Base-by-base conservation (phyloP, 148 eudicot genomes). In the Chenopodium quinoa region DNA sequence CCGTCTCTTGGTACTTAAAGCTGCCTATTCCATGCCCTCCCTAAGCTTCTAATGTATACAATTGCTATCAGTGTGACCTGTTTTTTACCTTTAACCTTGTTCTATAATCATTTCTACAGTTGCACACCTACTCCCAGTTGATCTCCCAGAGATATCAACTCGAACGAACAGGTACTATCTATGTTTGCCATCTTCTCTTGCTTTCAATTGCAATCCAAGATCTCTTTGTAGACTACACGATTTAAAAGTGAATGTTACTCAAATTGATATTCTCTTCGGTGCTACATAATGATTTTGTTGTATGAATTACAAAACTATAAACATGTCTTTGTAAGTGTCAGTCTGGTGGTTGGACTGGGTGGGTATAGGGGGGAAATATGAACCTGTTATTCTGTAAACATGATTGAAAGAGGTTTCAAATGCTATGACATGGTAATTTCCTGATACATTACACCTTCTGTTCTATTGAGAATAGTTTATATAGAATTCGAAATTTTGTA, bases 61-160 rank as follows among this genome's bases (percentile, higher is more conserved):
- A 32, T 62, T 68, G 14, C 32, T 77, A 17, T 47, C 27, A 44
- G 27, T 19, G 32, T 63, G 73, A 34, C 56, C 64, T 58, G 16
- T 40, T n/a, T 19, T 11, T 1, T 23, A 10, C 19, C 66, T 31
- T 54, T 58, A 40, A 75, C 75, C 22, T 73, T 76, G 44, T 25
- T 84, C 37, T 64, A n/a, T 50, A 12, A 50, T 27, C 62, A 74
- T 56, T 37, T 81, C 44, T 72, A 23, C 93, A 95, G 99, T 93
- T 90, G 99, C 99, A 70, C 98, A 96, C 85, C 86, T 94, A 79
- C 89, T 96, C 48, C 98, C 95, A 2, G 91, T 96, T 84, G 98
- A 96, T 48, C 86, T 96, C 82, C 93, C 95, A 47, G 99, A 93
- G 88, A 87, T 96, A 79, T 81, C 88, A 75, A 87, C 90, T 80